Evolutionary conservation across 768 basidiomycete species (phyloP).

Genomic region (Mycena leptocephala): DNA sequence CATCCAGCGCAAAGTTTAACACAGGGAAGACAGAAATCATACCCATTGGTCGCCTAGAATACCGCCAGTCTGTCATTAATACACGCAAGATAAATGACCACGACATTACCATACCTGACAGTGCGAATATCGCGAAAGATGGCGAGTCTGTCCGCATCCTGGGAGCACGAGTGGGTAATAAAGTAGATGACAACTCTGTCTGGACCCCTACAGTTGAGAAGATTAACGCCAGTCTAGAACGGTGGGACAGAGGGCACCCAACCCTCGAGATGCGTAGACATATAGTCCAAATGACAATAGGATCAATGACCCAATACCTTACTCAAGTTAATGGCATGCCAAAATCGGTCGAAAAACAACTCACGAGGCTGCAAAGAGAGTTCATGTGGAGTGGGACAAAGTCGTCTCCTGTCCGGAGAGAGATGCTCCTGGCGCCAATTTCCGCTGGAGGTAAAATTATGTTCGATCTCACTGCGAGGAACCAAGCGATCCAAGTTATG

Average conservation of each 20-base stretch:
- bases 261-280: constrained; percentile 45
- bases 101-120: constrained; percentile 24
- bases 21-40: background rate
- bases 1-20: background rate
- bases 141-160: constrained; percentile 47
- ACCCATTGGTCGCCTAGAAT: constrained; percentile 41
- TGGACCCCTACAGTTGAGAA: constrained; percentile 49
- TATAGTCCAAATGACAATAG: constrained; percentile 45
- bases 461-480: constrained; percentile 43
- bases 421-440: constrained; percentile 34
- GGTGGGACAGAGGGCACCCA: constrained; percentile 47
- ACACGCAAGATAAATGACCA: constrained; percentile 8
- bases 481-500: constrained; percentile 44
- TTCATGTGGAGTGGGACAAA: constrained; percentile 47
- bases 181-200: constrained; percentile 28
- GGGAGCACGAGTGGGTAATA: constrained; percentile 52
- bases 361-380: constrained; percentile 38
- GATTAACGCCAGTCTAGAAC: constrained; percentile 34
- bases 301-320: constrained; percentile 53
- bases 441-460: constrained; percentile 42
- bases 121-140: constrained; percentile 47
- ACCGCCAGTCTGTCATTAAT: constrained; percentile 24
- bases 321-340: constrained; percentile 57
- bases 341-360: constrained; percentile 31
- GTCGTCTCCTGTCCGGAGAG: constrained; percentile 30